Percentiles rank a stretch among this genome's conserved stretches.
phyloP scores from a whole-genome alignment of 768 basidiomycete species.

The Lactarius evosmus region DNA sequence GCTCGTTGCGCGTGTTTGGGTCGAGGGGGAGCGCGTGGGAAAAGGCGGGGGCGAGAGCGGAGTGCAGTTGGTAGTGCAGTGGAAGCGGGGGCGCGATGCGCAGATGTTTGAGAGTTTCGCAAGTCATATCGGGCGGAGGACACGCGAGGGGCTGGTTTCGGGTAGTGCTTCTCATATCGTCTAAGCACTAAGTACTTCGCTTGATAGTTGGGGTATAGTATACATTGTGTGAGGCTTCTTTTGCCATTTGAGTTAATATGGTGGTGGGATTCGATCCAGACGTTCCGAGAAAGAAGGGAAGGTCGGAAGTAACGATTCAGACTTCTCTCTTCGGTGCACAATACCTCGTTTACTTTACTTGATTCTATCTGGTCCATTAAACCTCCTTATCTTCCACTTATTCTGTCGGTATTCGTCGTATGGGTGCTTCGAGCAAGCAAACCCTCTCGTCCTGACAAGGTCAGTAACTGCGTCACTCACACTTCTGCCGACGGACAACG shows the following conservation, averaged over 20 bases:
- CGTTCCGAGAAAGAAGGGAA: not conserved
- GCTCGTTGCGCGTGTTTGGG: conserved; percentile 33
- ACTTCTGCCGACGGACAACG: no score
- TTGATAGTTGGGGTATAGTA: not conserved
- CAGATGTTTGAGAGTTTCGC: conserved; percentile 62
- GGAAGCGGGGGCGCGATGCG: conserved; percentile 60
- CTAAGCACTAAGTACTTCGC: not conserved
- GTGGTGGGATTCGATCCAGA: no score
- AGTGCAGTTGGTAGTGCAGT: conserved; percentile 47
- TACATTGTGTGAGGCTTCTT: not conserved
- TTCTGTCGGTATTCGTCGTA: not conserved
- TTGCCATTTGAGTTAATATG: not conserved
- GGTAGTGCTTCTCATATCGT: not conserved
- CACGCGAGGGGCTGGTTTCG: conserved; percentile 28
- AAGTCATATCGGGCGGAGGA: conserved; percentile 58
- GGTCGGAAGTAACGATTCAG: no score
- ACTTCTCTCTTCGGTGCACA: no score
- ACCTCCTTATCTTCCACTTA: no score
- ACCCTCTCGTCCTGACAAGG: no score
- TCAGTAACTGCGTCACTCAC: no score
- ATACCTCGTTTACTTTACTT: not conserved
- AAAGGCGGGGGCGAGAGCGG: not conserved
- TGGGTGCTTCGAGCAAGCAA: not conserved
- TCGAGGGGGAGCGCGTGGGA: conserved; percentile 12
- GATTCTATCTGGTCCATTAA: not conserved